Conservation (phyloP, 495 filamentous ascomycete species). For the Penicillium cataractarum region DNA sequence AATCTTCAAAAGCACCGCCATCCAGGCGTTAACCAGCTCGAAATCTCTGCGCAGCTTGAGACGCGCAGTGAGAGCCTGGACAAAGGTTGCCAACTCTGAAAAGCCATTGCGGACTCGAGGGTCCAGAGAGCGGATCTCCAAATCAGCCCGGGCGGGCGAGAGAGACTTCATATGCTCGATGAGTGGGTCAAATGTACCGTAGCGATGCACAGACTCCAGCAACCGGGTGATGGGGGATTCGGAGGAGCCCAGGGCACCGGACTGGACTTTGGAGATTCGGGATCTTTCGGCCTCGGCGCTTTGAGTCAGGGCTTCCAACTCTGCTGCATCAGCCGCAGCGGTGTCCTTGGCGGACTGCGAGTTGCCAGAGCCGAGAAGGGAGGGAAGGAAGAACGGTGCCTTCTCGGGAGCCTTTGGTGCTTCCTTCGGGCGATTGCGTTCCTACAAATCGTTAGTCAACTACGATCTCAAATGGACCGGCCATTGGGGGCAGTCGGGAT, state of each 20-base stretch:
- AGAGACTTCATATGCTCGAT: constrained; percentile 78
- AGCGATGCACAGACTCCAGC: constrained; percentile 46
- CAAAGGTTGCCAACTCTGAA: constrained; percentile 68
- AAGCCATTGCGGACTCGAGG: constrained; percentile 43
- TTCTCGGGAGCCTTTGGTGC: constrained; percentile 90
- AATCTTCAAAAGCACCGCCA: constrained; percentile 83
- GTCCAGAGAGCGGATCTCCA: constrained; percentile 83
- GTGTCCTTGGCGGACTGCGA: constrained; percentile 26
- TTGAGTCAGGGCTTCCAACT: constrained; percentile 42
- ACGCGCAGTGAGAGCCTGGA: constrained; percentile 70
- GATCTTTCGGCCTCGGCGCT: constrained; percentile 51
- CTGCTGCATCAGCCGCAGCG: constrained; percentile 32
- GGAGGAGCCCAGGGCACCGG: constrained; percentile 29
- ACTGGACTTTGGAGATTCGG: constrained; percentile 54
- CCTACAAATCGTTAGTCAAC: constrained; percentile 33
- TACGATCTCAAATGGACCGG: neutral
- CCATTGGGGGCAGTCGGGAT: neutral
- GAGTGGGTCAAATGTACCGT: constrained; percentile 56
- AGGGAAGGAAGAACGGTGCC: constrained; percentile 93
- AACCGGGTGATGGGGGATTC: constrained; percentile 60
- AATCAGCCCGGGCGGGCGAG: constrained; percentile 77
- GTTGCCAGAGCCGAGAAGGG: constrained; percentile 50
- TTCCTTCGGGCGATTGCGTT: constrained; percentile 93
- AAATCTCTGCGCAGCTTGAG: constrained; percentile 74
- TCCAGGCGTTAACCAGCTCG: constrained; percentile 94